Conservation (phyloP, 2,329 filamentous ascomycete genomes). For the Sclerotinia minor region DNA sequence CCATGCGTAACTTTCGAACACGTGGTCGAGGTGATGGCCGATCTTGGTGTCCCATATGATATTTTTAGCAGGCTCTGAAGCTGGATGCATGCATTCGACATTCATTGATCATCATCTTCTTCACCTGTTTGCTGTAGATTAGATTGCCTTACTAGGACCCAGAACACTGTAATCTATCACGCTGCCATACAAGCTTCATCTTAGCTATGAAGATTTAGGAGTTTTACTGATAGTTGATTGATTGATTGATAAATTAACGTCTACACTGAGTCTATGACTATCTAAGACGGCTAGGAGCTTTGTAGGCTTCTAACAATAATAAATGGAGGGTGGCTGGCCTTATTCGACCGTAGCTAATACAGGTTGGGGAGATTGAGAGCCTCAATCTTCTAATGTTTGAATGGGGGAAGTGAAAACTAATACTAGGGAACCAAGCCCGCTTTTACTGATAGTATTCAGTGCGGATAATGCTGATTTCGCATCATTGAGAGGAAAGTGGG, state of each 20-base stretch:
- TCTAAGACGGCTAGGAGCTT: no score
- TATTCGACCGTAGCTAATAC: no score
- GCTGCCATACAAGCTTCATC: background rate
- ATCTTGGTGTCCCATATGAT: background rate
- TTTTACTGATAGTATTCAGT: background rate
- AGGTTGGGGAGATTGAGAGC: no score
- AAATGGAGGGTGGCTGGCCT: no score
- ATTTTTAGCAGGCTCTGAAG: background rate
- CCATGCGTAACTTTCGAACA: background rate
- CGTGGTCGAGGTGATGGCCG: background rate
- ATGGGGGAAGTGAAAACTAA: no score
- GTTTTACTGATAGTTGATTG: no score
- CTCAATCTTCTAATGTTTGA: no score
- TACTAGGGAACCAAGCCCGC: no score
- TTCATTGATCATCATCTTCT: background rate
- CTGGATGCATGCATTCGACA: background rate
- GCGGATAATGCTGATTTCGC: background rate
- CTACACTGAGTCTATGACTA: no score
- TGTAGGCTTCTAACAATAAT: no score
- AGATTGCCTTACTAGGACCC: background rate
- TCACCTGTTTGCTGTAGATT: background rate
- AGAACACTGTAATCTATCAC: background rate
- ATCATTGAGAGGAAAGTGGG: background rate
- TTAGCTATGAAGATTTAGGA: background rate
- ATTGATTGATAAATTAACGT: no score